phyloP scores from a whole-genome alignment of 768 basidiomycete genomes.

The Hericium coralloides region DNA sequence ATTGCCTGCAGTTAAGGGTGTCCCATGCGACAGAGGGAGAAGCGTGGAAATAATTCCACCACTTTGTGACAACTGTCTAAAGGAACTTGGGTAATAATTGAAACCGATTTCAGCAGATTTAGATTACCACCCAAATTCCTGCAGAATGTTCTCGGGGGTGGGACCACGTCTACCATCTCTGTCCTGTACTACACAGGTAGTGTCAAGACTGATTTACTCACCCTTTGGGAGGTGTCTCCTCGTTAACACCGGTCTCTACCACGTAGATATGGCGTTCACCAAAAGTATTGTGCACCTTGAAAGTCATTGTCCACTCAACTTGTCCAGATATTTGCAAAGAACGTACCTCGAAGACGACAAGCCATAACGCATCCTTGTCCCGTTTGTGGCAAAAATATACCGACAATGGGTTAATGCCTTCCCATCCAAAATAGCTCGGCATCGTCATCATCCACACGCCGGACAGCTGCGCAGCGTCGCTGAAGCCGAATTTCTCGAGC shows the following conservation, averaged over 20 bases:
- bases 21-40: too few relatives aligned
- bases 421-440: constrained; percentile 56
- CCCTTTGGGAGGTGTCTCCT: constrained; percentile 32
- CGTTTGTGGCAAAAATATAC: constrained; percentile 55
- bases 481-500: constrained; percentile 24
- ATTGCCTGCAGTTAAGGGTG: too few relatives aligned
- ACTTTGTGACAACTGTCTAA: too few relatives aligned
- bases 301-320: too few relatives aligned
- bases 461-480: constrained; percentile 21
- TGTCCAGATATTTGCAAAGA: too few relatives aligned
- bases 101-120: too few relatives aligned
- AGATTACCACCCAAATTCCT: too few relatives aligned
- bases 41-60: too few relatives aligned
- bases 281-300: constrained; percentile 65
- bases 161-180: too few relatives aligned
- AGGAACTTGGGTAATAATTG: too few relatives aligned
- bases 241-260: constrained; percentile 35
- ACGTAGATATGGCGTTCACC: constrained; percentile 59
- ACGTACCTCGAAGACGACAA: constrained; percentile 50
- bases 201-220: constrained; percentile 12
- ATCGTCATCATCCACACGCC: constrained; percentile 71
- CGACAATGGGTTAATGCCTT: constrained; percentile 65
- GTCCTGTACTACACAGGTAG: too few relatives aligned
- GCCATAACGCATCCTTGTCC: constrained; percentile 22
- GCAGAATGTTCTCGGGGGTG: too few relatives aligned